A percentile compares a stretch with the other conserved stretches of the same genome.
These are phyloP conservation scores for Rhodotorula kratochvilovae DNA, from an alignment of 768 basidiomycete species.

Conservation along the genomic window DNA sequence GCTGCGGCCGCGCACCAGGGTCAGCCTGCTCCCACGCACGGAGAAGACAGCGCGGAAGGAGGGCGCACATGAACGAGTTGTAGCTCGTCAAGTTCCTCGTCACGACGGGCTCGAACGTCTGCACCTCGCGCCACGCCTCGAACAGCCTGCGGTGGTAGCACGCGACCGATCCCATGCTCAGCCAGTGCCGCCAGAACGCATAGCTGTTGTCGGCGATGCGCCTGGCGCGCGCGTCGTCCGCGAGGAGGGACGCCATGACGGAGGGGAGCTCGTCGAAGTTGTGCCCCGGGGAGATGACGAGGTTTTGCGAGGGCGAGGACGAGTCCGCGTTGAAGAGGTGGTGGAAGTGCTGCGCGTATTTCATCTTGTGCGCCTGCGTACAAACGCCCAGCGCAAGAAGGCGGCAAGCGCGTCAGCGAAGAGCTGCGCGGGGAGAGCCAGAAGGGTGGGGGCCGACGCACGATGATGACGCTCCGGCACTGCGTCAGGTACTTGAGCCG, in stretches of 20 bases:
- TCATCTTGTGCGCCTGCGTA: slow-evolving; percentile 36
- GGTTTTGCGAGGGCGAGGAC: slow-evolving; percentile 39
- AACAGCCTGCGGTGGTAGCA: slow-evolving; percentile 40
- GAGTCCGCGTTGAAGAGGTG: slow-evolving; percentile 38
- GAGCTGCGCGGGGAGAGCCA: background rate
- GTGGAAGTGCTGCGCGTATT: slow-evolving; percentile 43
- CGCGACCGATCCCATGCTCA: slow-evolving; percentile 22
- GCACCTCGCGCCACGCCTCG: slow-evolving; percentile 18
- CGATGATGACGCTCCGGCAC: slow-evolving; percentile 32
- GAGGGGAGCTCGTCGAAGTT: slow-evolving; percentile 37
- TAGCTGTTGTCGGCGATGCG: slow-evolving; percentile 31
- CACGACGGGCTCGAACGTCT: slow-evolving; percentile 24
- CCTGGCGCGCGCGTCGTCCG: slow-evolving; percentile 31
- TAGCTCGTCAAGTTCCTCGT: slow-evolving; percentile 7
- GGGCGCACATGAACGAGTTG: slow-evolving; percentile 28
- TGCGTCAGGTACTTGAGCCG: slow-evolving; percentile 38
- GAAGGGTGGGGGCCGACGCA: background rate
- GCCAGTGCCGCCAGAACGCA: slow-evolving; percentile 28
- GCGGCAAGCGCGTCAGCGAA: background rate
- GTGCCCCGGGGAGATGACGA: slow-evolving; percentile 37
- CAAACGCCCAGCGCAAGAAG: too few species aligned
- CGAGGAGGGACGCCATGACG: slow-evolving; percentile 34
- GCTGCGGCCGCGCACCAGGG: background rate
- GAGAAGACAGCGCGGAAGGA: background rate
- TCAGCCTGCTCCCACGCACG: background rate